These are phyloP conservation scores for Medicago arabica DNA, from an alignment of 306 rosid species.

Conservation along the genomic window DNA sequence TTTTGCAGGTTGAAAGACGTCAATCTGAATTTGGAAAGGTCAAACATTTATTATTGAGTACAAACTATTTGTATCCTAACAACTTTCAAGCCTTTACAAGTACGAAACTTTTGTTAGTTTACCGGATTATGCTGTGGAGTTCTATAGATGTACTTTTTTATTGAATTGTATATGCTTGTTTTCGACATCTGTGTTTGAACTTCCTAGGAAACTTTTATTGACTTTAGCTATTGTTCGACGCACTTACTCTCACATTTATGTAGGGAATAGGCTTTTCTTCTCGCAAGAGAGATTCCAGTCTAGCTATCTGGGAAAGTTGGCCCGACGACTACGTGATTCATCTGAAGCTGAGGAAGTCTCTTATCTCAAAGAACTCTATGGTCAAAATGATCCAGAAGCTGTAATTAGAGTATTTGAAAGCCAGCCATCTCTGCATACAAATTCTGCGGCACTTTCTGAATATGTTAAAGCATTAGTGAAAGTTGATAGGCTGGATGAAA, in stretches of 20 bases:
- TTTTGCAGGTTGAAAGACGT: too few relatives aligned
- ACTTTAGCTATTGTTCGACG: neutral
- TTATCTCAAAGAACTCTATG: neutral
- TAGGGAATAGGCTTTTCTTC: slow-evolving; percentile 1
- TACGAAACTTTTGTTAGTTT: too few relatives aligned
- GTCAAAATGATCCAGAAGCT: too few relatives aligned
- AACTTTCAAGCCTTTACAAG: too few relatives aligned
- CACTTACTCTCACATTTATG: neutral
- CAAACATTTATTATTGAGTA: too few relatives aligned
- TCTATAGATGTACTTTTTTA: neutral
- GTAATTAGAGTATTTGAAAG: too few relatives aligned
- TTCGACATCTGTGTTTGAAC: neutral
- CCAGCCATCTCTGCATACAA: too few relatives aligned
- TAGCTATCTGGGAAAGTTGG: slow-evolving; percentile 71
- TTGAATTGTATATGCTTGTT: neutral
- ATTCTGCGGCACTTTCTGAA: too few relatives aligned
- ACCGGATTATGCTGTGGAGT: neutral
- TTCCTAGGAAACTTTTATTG: neutral
- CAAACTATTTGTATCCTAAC: too few relatives aligned
- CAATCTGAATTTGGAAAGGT: too few relatives aligned
- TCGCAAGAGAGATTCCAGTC: slow-evolving; percentile 45
- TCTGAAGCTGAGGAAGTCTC: slow-evolving; percentile 68
- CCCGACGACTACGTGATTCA: slow-evolving; percentile 62
- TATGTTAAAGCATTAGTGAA: too few relatives aligned
- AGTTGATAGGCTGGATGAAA: too few relatives aligned